phyloP scores from a whole-genome alignment of 305 asterid genomes.

The Ilex paraguariensis region DNA sequence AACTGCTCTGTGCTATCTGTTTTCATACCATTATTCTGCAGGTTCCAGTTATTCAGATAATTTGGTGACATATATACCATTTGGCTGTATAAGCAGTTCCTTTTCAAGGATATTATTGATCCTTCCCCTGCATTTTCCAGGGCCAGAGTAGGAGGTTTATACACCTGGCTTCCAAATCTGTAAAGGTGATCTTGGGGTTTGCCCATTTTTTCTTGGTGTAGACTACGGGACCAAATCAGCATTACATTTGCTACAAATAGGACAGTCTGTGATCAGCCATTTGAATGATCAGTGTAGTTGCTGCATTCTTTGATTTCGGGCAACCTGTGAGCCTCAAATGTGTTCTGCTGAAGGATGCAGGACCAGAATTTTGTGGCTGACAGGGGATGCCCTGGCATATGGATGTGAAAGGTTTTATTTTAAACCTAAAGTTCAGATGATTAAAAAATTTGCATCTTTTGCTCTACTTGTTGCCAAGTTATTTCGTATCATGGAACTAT shows the following conservation, averaged over 20 bases:
- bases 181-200: conserved; percentile 23
- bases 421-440: too few species aligned
- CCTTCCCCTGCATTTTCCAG: conserved; percentile 23
- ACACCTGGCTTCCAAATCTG: conserved; percentile 12
- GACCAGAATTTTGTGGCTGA: not conserved
- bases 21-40: too few species aligned
- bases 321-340: conserved; percentile 3
- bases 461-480: too few species aligned
- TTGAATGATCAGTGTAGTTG: conserved; percentile 8
- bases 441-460: too few species aligned
- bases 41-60: too few species aligned
- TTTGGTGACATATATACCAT: not conserved
- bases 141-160: conserved; percentile 25
- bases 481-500: too few species aligned
- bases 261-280: conserved; percentile 7
- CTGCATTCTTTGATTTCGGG: conserved; percentile 7
- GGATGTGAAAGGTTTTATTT: not conserved
- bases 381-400: not conserved
- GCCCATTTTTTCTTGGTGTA: conserved; percentile 21
- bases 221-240: conserved; percentile 19
- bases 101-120: conserved; percentile 18
- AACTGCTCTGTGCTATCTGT: too few species aligned
- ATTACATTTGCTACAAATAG: conserved; percentile 11
- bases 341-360: not conserved
- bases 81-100: conserved; percentile 14